Evolutionary conservation across 306 rosid genomes (phyloP), one percentile per base, ranked within the genome.

Genomic region (Prunus kanzakura): DNA sequence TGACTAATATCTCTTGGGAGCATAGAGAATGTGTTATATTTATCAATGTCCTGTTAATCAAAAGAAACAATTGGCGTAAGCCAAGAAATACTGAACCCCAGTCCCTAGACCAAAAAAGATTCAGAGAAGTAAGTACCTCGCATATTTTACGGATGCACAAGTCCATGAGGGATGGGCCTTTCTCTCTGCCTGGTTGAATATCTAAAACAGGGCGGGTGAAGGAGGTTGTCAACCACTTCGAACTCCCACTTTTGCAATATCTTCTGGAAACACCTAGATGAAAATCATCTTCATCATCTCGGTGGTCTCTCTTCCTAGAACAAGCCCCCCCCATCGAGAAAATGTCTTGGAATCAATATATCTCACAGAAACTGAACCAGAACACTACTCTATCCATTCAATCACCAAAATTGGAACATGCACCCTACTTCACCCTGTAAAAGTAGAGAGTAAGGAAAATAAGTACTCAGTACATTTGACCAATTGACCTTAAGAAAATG

Each of bases 1-100:
- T 95, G 98, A 89, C 90, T 92, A 70, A 95, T 82, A 86, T 95
- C 98, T 63, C 97, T 86, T 68, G 98, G 98, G 41, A 95, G 88
- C 83, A 79, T 82, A 43, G 89, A 78, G 80, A 95, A 89, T 27
- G 83, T 71, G 65, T 43, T 68, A 79, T 86, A 85, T 62, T 74
- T 88, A 75, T 85, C 83, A 69, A 92, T 74, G 64, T 95, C 97
- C 98, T 95, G 94, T 83, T 19, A 69, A 46, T 35, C 76, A 61
- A 67, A 38, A 75, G 81, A 64, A 68, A 50, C 75, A 80, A 76
- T 78, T 69, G 58, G 69, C 76, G 79, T 80, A 57, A 79, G 72
- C 51, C 29, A 63, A 58, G 55, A 62, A 49, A 74, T 23, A 77
- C 4, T 4, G 41, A 35, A 38, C 41, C 32, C 7, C 47, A 56